Evolutionary conservation across 1,284 basidiomycete genomes (phyloP), one percentile per base, ranked within the genome.

Genomic region (Ganoderma multipileum): DNA sequence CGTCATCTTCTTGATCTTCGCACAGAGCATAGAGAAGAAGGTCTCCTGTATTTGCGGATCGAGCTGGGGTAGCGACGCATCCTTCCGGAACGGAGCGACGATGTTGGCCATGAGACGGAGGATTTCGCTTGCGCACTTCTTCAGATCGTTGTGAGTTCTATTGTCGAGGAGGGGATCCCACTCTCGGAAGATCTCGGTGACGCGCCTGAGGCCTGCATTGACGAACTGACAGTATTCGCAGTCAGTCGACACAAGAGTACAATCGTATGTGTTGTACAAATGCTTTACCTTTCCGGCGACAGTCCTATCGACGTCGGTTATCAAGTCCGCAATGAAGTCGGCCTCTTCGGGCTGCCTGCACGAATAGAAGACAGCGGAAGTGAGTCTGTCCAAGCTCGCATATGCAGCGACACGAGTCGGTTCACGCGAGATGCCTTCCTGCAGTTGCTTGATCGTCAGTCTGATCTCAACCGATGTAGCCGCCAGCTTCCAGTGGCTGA

Each of bases 401-500:
- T 84, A 85, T 16, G 89, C 88, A 33, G 84, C 79, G 66, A 85
- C 83, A 39, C 83, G 83, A 1, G 85, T 86, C 8, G 83, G 80
- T 41, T 89, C 87, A 44, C 86, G 84, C n/a, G 83, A 80, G 39
- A 93, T 83, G 7, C 87, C 87, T 64, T 89, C 85, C 41, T 89
- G 90, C 72, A 94, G 81, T 73, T 92, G 91, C 75, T 90, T 87
- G 65, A 94, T 82, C 38, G 90, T 87, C 54, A 94, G 87, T 64
- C 93, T 90, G 69, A 94, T 85, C 74, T 94, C 90, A 65, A 94
- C 89, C 1, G 91, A 89, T 0, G 93, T 93, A 2, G 91, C 91
- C 20, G 90, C 88, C 42, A 94, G 86, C 75, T 92, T 92, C 92
- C 93, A 95, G 0, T 92, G 93, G 70, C 91, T 93, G 30, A 94